Evolutionary conservation across 2,329 filamentous ascomycete genomes (phyloP).

Genomic region (Aspergillus novofumigatus): DNA sequence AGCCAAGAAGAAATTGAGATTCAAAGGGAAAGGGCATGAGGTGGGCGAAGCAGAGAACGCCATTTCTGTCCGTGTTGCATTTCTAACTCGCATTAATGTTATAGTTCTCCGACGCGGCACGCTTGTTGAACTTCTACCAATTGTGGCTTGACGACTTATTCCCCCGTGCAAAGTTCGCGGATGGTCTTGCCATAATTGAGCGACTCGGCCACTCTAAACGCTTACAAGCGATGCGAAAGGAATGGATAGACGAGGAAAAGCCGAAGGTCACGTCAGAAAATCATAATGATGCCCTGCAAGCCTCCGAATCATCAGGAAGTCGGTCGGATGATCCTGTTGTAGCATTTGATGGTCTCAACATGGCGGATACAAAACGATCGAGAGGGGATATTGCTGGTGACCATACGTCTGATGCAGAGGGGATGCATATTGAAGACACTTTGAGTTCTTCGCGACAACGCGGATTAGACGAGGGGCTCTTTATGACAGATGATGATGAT

Average conservation of each 20-base stretch:
- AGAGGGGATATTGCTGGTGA: neutral
- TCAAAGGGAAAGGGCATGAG: slow-evolving; percentile 94
- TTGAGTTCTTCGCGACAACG: neutral
- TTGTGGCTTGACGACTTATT: slow-evolving; percentile 96
- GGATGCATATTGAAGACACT: neutral
- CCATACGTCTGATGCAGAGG: neutral
- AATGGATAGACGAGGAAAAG: slow-evolving; percentile 75
- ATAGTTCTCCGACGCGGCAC: slow-evolving; percentile 77
- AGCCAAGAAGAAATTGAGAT: slow-evolving; percentile 64
- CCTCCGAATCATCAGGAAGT: slow-evolving; percentile 6
- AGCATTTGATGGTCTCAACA: slow-evolving; percentile 5
- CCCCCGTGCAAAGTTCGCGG: slow-evolving; percentile 88
- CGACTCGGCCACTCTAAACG: slow-evolving; percentile 83
- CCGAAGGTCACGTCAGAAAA: slow-evolving; percentile 16
- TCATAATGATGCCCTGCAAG: neutral
- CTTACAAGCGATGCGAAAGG: slow-evolving; percentile 68
- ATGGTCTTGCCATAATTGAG: slow-evolving; percentile 85
- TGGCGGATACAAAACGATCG: neutral
- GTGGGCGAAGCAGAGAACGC: slow-evolving; percentile 39
- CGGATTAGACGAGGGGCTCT: slow-evolving; percentile 19
- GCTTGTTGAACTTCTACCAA: slow-evolving; percentile 85
- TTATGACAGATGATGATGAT: slow-evolving; percentile 28
- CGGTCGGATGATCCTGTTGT: neutral
- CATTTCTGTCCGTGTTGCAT: neutral
- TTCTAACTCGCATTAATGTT: slow-evolving; percentile 7